Base-by-base conservation (phyloP, 805 yeast genomes). In the Sugiyamaella valdiviana region DNA sequence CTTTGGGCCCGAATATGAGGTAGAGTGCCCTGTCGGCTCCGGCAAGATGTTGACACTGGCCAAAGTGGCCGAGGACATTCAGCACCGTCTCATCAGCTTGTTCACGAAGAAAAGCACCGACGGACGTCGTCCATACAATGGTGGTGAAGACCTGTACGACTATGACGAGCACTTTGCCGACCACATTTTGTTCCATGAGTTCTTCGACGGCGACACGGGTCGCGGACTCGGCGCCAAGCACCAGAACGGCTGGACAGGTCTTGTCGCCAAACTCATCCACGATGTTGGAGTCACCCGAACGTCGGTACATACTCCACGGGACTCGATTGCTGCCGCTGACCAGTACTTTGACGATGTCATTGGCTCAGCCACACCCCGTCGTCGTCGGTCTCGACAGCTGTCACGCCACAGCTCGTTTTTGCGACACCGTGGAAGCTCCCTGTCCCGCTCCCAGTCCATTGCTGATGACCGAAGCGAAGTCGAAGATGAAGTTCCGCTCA, bases 201-300 rank as follows among this genome's bases (percentile, higher is more conserved):
- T 83, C 64, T 89, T 89, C 63, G 95, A 89, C 60, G 96, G 95
- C 56, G 97, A 89, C 63, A 84, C 93, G 1, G 97, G 97, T 36
- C 77, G 95, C 57, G 97, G 96, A 5, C 69, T 89, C 49, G 97
- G 97, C 29, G 88, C 96, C 1, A 81, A 89, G 45, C 96, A 90
- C 70, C 97, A 89, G 69, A 83, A 89, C 73, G 97, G 97, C 10
- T 89, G 97, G 97, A 89, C 96, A 1, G 90, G 95, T 0, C 74
- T 90, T 41, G 93, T 88, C 45, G 95, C 95, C 39, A 85, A 91
- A 67, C 79, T 89, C 78, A 86, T 90, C 61, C 93, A 85, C 63
- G 72, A 90, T 67, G 85, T 85, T 39, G 96, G 96, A 51, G 75
- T 80, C 41, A 76, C 87, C 0, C 79, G 82, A 62, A 67, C 81